Conservation (phyloP, 805 yeast species). For the Candida pseudofarinosa region DNA sequence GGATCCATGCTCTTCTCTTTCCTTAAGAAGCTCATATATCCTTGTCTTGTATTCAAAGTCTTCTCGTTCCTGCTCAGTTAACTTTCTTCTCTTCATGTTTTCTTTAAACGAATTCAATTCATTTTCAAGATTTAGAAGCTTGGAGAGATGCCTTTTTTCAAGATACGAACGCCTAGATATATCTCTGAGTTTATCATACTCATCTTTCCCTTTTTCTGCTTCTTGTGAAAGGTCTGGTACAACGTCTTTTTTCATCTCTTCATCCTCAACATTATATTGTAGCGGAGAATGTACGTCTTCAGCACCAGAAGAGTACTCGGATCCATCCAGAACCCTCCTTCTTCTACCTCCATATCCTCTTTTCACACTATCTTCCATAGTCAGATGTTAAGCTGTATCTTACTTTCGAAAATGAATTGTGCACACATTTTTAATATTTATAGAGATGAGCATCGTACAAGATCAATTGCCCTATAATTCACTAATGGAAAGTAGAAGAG, state of each 20-base stretch:
- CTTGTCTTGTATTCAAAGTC: constrained; percentile 16
- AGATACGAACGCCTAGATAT: constrained; percentile 19
- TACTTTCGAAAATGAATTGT: background rate
- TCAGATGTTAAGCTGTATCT: background rate
- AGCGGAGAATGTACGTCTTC: background rate
- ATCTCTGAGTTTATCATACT: constrained; percentile 9
- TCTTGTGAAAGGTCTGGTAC: background rate
- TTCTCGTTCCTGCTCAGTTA: constrained; percentile 10
- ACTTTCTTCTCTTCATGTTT: background rate
- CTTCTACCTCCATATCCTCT: constrained; percentile 14
- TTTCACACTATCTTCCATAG: constrained; percentile 6
- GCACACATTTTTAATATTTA: background rate
- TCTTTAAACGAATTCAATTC: constrained; percentile 11
- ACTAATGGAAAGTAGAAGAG: constrained; percentile 5
- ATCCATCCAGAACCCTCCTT: constrained; percentile 8
- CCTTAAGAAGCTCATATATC: constrained; percentile 13
- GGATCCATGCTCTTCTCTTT: constrained; percentile 16
- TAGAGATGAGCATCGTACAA: background rate
- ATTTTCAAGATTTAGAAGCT: constrained; percentile 14
- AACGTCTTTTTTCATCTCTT: background rate
- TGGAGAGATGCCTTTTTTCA: constrained; percentile 16
- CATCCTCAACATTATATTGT: background rate
- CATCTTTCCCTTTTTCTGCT: background rate
- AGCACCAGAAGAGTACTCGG: constrained; percentile 8
- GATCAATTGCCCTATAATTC: background rate